A percentile compares a stretch with the other conserved stretches of the same genome.
Evolutionary conservation across 495 filamentous ascomycete species (phyloP).

Genomic region (Geopyxis carbonaria): DNA sequence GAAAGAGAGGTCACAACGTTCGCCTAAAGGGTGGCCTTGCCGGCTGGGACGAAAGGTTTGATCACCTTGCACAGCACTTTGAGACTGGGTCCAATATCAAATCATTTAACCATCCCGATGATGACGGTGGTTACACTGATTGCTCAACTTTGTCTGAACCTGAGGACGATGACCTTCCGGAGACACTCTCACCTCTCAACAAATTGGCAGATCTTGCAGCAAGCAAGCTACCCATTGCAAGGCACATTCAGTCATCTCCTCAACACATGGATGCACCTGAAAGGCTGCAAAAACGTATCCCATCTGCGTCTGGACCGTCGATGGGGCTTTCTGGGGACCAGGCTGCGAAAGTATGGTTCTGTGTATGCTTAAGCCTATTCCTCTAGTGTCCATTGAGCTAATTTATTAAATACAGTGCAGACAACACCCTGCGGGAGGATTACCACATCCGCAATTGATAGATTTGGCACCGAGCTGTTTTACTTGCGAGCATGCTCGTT

Average conservation of each 20-base stretch:
- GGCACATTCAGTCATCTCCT: not conserved
- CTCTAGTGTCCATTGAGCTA: not conserved
- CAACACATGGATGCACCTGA: not conserved
- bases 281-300: not conserved
- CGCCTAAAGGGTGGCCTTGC: conserved; percentile 30
- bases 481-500: conserved; percentile 1
- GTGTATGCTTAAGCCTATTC: conserved; percentile 3
- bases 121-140: conserved; percentile 6
- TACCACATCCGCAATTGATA: not conserved
- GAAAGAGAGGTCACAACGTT: conserved; percentile 24
- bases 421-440: not conserved
- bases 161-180: not conserved
- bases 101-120: conserved; percentile 13
- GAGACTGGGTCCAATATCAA: conserved; percentile 27
- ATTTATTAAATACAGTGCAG: not conserved
- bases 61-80: conserved; percentile 79
- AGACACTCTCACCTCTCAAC: no score
- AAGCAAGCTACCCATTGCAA: no score
- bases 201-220: no score
- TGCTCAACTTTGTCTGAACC: conserved; percentile 1
- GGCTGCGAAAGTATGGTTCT: not conserved
- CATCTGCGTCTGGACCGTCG: not conserved
- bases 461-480: conserved; percentile 2
- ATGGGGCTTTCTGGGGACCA: not conserved
- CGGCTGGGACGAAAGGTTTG: conserved; percentile 54